Evolutionary conservation across 192 early-diverging fungal species (phyloP), one percentile per base, ranked within the genome.

Genomic region (Backusella morwellensis): DNA sequence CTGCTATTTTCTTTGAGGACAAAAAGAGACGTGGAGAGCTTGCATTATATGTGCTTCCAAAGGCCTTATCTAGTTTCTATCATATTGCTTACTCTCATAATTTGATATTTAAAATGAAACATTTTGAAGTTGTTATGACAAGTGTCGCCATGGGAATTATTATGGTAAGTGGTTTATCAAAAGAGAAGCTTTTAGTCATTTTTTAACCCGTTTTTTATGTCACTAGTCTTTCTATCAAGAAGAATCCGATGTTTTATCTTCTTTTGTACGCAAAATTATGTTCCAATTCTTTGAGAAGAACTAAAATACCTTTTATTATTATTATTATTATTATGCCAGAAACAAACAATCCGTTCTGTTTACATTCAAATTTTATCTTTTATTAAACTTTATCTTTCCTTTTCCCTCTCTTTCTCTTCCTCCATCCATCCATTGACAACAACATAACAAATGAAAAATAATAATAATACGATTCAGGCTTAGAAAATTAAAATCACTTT

Each of bases 31-130:
- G 94, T 19, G 79, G 85, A 12, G 93, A 95, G 76, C 82, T 94
- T 76, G 92, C 93, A 4, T 87, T 95, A 83, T 94, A 95, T 84
- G 91, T 92, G 3, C 77, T 94, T 19, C 94, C 94, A 6, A 93
- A 93, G 76, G 94, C 91, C 2, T 80, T 91, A 4, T 82, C 89
- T 72, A 87, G 84, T 47, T 77, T 92, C 41, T 95, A 92, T 81
- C 81, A 88, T 73, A 90, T 94, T 35, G 72, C 91, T 69, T 88
- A 91, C 36, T 82, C 87, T 56, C 84, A 87, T n/a, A 83, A 88
- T 34, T 83, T 80, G 82, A 85, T 94, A 56, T 70, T 83, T 66
- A 83, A 86, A 38, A 79, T 93, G 15, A 87, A 87, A 34, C 82
- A 88, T 38, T 89, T 90, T 79, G 93, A 94, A 29, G 86, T 93